Percentiles rank a stretch among this genome's conserved stretches.
Evolutionary conservation across 1,139 yeast genomes (phyloP).

Genomic region (Yamadazyma membranifaciens): DNA sequence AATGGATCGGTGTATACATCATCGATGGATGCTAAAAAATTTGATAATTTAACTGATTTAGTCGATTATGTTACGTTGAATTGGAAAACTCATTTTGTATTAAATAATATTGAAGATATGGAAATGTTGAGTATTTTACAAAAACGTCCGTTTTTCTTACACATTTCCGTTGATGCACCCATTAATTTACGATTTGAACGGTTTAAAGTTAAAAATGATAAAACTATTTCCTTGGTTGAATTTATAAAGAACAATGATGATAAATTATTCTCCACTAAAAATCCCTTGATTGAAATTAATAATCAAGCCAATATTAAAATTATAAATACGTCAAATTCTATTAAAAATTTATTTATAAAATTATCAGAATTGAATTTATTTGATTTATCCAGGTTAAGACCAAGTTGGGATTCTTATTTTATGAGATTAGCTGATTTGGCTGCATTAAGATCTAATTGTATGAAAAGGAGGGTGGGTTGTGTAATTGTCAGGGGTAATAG

Average conservation of each 20-base stretch:
- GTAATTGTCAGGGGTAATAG: conserved; percentile 84
- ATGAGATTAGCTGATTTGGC: conserved; percentile 93
- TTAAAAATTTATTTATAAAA: conserved; percentile 48
- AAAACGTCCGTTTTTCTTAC: conserved; percentile 84
- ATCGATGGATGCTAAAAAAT: conserved; percentile 19
- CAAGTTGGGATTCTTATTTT: conserved; percentile 94
- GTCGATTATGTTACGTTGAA: conserved; percentile 63
- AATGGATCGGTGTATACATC: conserved; percentile 7
- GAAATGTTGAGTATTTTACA: conserved; percentile 48
- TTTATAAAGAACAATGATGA: conserved; percentile 50
- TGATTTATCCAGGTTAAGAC: conserved; percentile 69
- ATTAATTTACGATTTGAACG: conserved; percentile 52
- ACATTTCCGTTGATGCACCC: conserved; percentile 79
- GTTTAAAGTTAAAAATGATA: conserved; percentile 25
- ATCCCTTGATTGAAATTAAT: conserved; percentile 48
- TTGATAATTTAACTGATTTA: conserved; percentile 42
- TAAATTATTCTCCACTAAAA: conserved; percentile 33
- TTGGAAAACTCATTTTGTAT: conserved; percentile 67
- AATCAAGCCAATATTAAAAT: conserved; percentile 61
- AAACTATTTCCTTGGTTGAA: conserved; percentile 28
- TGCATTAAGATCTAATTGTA: conserved; percentile 88
- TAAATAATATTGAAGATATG: conserved; percentile 48
- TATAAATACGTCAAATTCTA: conserved; percentile 53
- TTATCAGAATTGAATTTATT: conserved; percentile 54
- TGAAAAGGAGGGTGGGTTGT: conserved; percentile 96